Conservation (phyloP, 768 basidiomycete genomes). For the Tremella fuciformis region DNA sequence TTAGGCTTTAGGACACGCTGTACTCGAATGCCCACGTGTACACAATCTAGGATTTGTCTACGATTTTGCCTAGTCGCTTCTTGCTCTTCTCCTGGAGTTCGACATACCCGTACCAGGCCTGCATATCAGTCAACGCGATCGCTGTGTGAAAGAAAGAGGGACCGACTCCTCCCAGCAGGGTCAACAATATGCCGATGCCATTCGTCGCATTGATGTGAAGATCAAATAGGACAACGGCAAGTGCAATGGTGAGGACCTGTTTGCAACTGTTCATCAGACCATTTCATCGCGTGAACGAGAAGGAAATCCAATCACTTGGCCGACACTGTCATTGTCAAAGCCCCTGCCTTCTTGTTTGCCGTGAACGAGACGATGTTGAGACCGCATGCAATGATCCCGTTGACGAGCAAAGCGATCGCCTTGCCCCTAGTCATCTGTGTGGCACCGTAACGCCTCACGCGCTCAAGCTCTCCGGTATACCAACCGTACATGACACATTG, state of each 20-base stretch:
- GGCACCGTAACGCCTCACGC: constrained; percentile 58
- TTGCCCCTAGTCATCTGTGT: constrained; percentile 57
- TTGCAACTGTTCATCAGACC: constrained; percentile 59
- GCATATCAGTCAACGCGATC: not conserved
- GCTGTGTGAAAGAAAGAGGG: constrained; percentile 54
- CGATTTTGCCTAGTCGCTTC: constrained; percentile 7
- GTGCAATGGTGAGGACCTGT: constrained; percentile 83
- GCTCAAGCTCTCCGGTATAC: constrained; percentile 72
- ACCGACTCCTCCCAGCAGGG: constrained; percentile 79
- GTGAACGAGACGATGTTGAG: constrained; percentile 93
- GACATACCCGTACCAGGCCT: constrained; percentile 8
- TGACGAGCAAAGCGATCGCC: constrained; percentile 63
- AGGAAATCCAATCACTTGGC: constrained; percentile 37
- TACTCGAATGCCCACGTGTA: no score
- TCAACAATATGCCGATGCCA: constrained; percentile 75
- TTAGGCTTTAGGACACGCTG: no score
- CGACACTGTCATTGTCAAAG: constrained; percentile 54
- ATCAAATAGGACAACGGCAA: constrained; percentile 79
- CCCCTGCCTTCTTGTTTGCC: constrained; percentile 88
- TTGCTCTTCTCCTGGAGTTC: constrained; percentile 4
- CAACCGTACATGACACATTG: constrained; percentile 78
- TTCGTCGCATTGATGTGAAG: constrained; percentile 76
- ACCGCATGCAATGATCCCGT: constrained; percentile 84
- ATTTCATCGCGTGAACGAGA: not conserved
- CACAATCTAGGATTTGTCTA: not conserved